Evolutionary conservation across 331 rosid genomes (phyloP).

Genomic region (Rosa hybrid): DNA sequence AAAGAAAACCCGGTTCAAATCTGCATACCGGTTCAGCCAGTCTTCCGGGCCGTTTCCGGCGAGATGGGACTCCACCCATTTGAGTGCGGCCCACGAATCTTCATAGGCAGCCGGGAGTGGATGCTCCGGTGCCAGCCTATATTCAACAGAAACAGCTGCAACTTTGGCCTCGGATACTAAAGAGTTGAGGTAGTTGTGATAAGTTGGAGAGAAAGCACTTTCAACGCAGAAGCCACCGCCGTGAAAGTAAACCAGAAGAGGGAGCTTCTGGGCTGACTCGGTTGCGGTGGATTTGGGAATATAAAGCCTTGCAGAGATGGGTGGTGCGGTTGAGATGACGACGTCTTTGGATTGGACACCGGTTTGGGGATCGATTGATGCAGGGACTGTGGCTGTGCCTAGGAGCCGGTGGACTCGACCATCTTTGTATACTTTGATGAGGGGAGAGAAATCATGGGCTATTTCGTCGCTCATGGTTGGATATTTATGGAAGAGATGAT

Average conservation of each 20-base stretch:
- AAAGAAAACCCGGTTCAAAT: constrained; percentile 22
- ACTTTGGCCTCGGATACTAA: constrained; percentile 7
- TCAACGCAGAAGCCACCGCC: constrained; percentile 30
- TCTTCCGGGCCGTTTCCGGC: constrained; percentile 7
- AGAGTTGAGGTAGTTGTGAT: constrained; percentile 14
- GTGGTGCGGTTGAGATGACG: constrained; percentile 12
- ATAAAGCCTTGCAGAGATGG: constrained; percentile 22
- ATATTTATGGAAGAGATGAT: background rate
- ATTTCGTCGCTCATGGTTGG: constrained; percentile 5
- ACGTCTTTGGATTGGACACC: constrained; percentile 35
- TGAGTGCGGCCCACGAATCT: constrained; percentile 16
- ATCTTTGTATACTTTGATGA: constrained; percentile 12
- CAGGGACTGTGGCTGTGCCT: constrained; percentile 16
- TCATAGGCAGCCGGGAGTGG: constrained; percentile 24
- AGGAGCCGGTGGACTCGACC: constrained; percentile 15
- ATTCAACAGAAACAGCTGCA: constrained; percentile 21
- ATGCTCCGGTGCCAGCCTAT: constrained; percentile 33
- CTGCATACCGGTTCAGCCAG: constrained; percentile 24
- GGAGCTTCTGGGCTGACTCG: constrained; percentile 15
- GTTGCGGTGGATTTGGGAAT: background rate
- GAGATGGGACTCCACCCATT: constrained; percentile 29
- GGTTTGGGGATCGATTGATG: background rate
- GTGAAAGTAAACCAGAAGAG: constrained; percentile 29
- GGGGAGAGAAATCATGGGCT: background rate
- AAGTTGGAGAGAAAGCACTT: constrained; percentile 11